Evolutionary conservation across 208 protist species (phyloP).

Genomic region (Acanthamoeba lenticulata): DNA sequence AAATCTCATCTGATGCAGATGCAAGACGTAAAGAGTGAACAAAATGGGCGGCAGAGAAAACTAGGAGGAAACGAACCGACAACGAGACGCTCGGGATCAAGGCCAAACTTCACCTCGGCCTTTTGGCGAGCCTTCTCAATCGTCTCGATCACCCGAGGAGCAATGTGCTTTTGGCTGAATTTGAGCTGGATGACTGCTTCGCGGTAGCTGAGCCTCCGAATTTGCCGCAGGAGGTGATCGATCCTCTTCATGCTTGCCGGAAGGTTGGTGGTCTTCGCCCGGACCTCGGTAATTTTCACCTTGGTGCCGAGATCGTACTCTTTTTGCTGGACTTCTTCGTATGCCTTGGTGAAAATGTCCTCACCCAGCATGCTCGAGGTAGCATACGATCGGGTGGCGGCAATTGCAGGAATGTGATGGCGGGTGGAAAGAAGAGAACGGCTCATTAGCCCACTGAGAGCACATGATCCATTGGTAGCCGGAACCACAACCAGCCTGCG

Average conservation of each 20-base stretch:
- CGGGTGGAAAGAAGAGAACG: background rate
- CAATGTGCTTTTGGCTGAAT: background rate
- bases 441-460: background rate
- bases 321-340: background rate
- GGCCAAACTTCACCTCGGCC: constrained; percentile 28
- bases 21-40: background rate
- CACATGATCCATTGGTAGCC: background rate
- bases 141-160: background rate
- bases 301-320: background rate
- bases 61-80: background rate
- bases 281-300: background rate
- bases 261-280: background rate
- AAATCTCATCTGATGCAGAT: constrained; percentile 15
- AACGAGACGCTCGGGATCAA: constrained; percentile 13
- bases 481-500: background rate
- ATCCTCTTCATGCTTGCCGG: constrained; percentile 26
- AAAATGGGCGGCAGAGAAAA: background rate
- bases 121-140: constrained; percentile 28
- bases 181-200: constrained; percentile 28
- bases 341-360: constrained; percentile 20
- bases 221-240: constrained; percentile 15
- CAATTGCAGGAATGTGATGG: background rate
- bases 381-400: background rate
- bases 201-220: constrained; percentile 31
- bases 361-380: background rate